Base-by-base conservation (phyloP, 345 rosid species). In the Arabidopsis suecica region DNA sequence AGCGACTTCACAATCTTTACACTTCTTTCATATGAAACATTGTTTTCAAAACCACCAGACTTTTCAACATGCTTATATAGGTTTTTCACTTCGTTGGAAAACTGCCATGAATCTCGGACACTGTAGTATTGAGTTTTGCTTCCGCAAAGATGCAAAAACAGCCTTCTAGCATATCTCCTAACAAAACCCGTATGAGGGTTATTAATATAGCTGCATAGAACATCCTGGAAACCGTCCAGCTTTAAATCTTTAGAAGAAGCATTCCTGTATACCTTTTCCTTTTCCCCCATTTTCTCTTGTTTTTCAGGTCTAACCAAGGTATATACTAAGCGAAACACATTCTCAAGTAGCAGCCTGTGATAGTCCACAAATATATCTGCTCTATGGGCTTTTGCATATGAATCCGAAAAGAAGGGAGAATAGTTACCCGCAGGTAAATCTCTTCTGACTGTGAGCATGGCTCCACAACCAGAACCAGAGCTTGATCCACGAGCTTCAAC, bases 321-420 rank as follows among this genome's bases (percentile, higher is more conserved):
- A 80, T 95, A 95, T 16, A 90, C 84, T 59, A 95, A 82, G 72
- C 99, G 88, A 68, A 95, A 95, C 84, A 88, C 87, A 88, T 95
- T 95, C 84, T 95, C 99, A 72, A 95, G 81, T 67, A 95, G 77
- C 50, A 95, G 86, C 80, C 97, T 86, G 67, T 89, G 98, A 73
- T 92, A 95, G 84, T 95, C 99, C 81, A 82, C 82, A 82, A 95
- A 95, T 62, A 89, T 76, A 87, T 95, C 98, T 61, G 84, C 72
- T 25, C 90, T 89, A 70, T 89, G 99, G 68, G 98, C 84, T 83
- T 89, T 95, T 37, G 91, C 99, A 83, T 95, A 95, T 20, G 99
- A 86, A 84, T 95, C 99, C n/a, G 96, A 95, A 84, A 95, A 95
- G 79, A 95, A 95, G 3, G 99, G 99, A 65, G 94, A 89, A 75